Conservation (phyloP, 2,329 filamentous ascomycete genomes). For the Ophiostoma populinum region DNA sequence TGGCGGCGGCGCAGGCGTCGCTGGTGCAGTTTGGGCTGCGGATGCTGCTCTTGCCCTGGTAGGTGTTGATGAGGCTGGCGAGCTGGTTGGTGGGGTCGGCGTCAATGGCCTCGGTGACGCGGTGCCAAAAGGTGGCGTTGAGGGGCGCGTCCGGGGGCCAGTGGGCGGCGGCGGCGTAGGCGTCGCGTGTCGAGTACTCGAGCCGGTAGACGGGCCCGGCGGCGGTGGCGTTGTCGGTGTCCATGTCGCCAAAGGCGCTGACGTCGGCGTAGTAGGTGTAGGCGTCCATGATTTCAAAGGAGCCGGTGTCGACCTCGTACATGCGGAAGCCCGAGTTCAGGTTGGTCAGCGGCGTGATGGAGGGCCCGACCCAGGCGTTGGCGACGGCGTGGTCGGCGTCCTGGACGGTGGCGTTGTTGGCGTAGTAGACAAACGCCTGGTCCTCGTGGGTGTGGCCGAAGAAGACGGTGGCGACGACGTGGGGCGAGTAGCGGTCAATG, state of each 20-base stretch:
- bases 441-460: slow-evolving; percentile 37
- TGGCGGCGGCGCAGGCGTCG: slow-evolving; percentile 29
- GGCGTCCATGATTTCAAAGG: slow-evolving; percentile 35
- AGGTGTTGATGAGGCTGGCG: slow-evolving; percentile 25
- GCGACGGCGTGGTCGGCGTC: slow-evolving; percentile 28
- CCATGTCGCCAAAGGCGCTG: slow-evolving; percentile 23
- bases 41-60: slow-evolving; percentile 20
- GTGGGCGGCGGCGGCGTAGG: slow-evolving; percentile 28
- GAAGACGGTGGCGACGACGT: slow-evolving; percentile 37
- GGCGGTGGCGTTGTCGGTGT: slow-evolving; percentile 17
- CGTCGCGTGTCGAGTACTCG: slow-evolving; percentile 38
- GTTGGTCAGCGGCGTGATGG: slow-evolving; percentile 29
- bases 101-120: slow-evolving; percentile 22
- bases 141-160: slow-evolving; percentile 28
- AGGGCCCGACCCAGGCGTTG: slow-evolving; percentile 36
- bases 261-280: slow-evolving; percentile 38
- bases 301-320: slow-evolving; percentile 39
- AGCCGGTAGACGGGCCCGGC: slow-evolving; percentile 29
- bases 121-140: slow-evolving; percentile 28
- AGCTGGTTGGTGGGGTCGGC: slow-evolving; percentile 19
- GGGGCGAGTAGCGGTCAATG: slow-evolving; percentile 31
- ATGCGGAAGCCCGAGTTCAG: slow-evolving; percentile 38
- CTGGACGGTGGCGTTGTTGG: slow-evolving; percentile 27
- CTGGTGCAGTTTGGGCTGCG: slow-evolving; percentile 18
- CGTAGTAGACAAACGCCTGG: slow-evolving; percentile 31